Base-by-base conservation (phyloP, 1,284 basidiomycete species). In the Austroboletus niveus region DNA sequence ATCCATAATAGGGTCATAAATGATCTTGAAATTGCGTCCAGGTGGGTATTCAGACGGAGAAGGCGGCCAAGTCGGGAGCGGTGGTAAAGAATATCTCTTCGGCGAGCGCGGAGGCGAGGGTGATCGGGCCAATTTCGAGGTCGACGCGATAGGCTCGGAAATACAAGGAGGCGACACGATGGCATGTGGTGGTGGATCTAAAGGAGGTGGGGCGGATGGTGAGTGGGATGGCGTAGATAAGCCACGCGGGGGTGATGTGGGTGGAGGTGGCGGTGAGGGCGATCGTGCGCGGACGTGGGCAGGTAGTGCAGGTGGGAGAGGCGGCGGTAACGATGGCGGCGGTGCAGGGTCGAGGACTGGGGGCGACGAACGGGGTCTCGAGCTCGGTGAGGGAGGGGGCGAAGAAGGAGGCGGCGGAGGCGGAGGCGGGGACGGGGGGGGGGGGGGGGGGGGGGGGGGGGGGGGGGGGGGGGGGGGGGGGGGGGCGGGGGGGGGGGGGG, bases 1-100 rank as follows among this genome's bases (percentile, higher is more conserved):
- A 59, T 82, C 79, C 29, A 77, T 62, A 3, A 70, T 58, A 36
- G 82, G 78, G 62, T 91, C 87, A 63, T 79, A 89, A 10, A 85
- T 63, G 14, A 89, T 75, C 59, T 79, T 82, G 70, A 76, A 85
- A 40, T 80, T 67, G 49, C 71, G 76, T 32, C 71, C 73, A 5
- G 67, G 54, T 0, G 82, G 73, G 57, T 76, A 82, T 58, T 75
- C 74, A 38, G 67, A 70, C 4, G 65, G 70, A 29, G 68, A 65
- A 1, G 80, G 75, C 4, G 79, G 79, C 73, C 75, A 79, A 15
- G 71, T 66, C 7, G 74, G 75, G 10, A 62, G 72, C 1, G 73
- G 69, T 11, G 74, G 69, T 4, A 74, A 64, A 8, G 70, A 70
- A 55, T 73, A 74, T 4, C 53, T 55, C 49, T 63, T 57, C 22